These are phyloP conservation scores for Ichthyophthirius multifiliis DNA, from an alignment of 169 alveolate genomes.

Conservation along the genomic window DNA sequence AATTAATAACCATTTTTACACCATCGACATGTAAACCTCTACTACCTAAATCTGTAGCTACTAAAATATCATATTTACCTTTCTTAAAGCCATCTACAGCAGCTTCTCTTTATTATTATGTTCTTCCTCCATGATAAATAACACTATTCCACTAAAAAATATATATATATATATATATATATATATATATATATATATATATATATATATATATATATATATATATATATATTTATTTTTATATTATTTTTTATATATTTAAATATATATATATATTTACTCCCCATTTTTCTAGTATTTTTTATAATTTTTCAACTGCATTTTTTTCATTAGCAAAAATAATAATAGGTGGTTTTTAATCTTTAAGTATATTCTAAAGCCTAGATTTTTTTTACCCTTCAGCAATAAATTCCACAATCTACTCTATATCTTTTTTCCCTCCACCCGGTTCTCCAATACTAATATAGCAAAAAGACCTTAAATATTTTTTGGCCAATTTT, in stretches of 20 bases:
- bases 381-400: slow-evolving; percentile 69
- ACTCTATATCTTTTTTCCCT: slow-evolving; percentile 92
- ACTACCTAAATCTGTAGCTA: slow-evolving; percentile 98
- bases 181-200: background rate
- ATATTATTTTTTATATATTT: background rate
- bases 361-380: background rate
- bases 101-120: slow-evolving; percentile 92
- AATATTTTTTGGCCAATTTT: slow-evolving; percentile 86
- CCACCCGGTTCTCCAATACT: slow-evolving; percentile 96
- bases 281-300: slow-evolving; percentile 74
- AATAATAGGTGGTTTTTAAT: slow-evolving; percentile 89
- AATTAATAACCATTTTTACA: slow-evolving; percentile 95
- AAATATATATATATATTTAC: background rate
- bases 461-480: slow-evolving; percentile 88
- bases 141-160: slow-evolving; percentile 43
- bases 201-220: no score
- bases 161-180: background rate
- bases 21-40: slow-evolving; percentile 97
- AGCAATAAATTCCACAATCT: slow-evolving; percentile 87
- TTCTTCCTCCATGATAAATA: slow-evolving; percentile 93
- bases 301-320: slow-evolving; percentile 90
- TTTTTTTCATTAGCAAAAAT: slow-evolving; percentile 93
- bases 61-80: slow-evolving; percentile 91
- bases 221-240: background rate
- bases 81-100: slow-evolving; percentile 89